phyloP scores from a whole-genome alignment of 257 asterid species.

The Nicotiana sylvestris region DNA sequence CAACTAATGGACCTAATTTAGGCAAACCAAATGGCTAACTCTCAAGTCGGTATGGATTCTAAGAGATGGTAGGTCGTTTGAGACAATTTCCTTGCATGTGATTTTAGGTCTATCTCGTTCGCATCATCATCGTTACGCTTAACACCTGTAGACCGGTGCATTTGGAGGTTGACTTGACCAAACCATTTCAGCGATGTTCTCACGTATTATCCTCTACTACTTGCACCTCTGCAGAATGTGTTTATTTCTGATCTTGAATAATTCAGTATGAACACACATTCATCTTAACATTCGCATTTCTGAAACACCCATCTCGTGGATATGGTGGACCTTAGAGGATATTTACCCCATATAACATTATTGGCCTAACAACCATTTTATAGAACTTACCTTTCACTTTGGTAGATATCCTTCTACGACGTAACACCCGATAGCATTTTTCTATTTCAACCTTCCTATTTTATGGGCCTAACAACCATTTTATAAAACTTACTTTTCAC shows the following conservation, averaged over 20 bases:
- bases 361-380: not conserved
- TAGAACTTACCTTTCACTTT: not conserved
- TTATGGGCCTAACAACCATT: not conserved
- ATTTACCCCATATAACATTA: not conserved
- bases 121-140: not conserved
- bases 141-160: not conserved
- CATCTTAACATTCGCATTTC: not conserved
- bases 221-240: not conserved
- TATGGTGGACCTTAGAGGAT: not conserved
- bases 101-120: not conserved
- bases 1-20: not conserved
- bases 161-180: not conserved
- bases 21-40: not conserved
- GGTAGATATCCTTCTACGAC: not conserved
- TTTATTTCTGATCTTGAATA: not conserved
- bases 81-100: not conserved
- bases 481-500: not conserved
- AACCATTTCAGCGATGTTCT: not conserved
- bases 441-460: not conserved
- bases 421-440: not conserved
- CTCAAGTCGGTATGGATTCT: not conserved
- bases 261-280: not conserved
- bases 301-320: not conserved
- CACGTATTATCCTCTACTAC: not conserved
- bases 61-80: not conserved